Percentiles rank a stretch among this genome's conserved stretches.
Evolutionary conservation across 2,329 filamentous ascomycete genomes (phyloP).

Genomic region (Colletotrichum magnum): DNA sequence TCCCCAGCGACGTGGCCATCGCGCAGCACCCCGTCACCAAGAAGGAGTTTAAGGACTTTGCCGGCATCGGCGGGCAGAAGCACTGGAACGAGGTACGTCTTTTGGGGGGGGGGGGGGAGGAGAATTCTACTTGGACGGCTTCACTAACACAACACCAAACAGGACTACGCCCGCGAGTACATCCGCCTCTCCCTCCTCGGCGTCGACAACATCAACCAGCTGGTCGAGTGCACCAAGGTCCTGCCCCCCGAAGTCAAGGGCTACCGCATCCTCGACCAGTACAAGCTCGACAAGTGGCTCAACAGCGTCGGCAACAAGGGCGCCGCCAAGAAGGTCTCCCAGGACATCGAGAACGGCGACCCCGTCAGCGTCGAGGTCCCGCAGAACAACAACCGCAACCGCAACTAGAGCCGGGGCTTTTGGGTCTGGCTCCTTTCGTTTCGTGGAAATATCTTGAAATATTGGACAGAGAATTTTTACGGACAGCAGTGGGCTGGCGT

Average conservation of each 20-base stretch:
- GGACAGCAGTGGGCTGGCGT: too few relatives aligned
- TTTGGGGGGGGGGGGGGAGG: too few relatives aligned
- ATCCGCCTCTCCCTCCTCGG: conserved; percentile 70
- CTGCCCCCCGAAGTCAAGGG: conserved; percentile 52
- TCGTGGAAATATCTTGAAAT: neutral
- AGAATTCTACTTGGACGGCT: too few relatives aligned
- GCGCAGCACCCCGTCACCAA: conserved; percentile 53
- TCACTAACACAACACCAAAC: neutral
- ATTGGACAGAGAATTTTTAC: too few relatives aligned
- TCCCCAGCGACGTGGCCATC: conserved; percentile 59
- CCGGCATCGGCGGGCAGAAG: conserved; percentile 49
- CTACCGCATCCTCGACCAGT: conserved; percentile 36
- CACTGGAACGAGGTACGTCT: conserved; percentile 53
- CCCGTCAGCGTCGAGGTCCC: conserved; percentile 29
- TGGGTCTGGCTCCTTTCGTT: neutral
- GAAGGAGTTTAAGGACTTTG: conserved; percentile 56
- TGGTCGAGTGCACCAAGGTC: conserved; percentile 69
- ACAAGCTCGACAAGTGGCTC: conserved; percentile 42
- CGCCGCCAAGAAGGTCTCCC: conserved; percentile 32
- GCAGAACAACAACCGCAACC: conserved; percentile 25
- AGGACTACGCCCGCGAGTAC: conserved; percentile 68
- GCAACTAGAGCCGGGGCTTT: neutral
- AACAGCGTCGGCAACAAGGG: conserved; percentile 41
- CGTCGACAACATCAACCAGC: conserved; percentile 68
- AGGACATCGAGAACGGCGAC: conserved; percentile 37